A percentile compares a stretch with the other conserved stretches of the same genome.
Conservation (phyloP, 352 stramenopile genomes). For the Globisporangium polare region DNA sequence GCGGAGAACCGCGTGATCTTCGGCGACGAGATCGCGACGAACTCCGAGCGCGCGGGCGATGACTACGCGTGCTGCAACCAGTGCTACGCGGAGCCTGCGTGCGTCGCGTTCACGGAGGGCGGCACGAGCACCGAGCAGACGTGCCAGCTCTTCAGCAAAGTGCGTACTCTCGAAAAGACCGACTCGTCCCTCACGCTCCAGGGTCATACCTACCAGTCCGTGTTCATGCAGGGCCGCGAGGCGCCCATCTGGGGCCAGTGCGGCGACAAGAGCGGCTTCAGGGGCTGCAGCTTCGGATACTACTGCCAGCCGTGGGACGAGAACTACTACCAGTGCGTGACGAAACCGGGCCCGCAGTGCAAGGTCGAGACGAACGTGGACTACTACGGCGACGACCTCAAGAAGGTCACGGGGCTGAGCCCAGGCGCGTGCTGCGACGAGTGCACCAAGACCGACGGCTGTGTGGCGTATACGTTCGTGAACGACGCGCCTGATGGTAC, state of each 20-base stretch:
- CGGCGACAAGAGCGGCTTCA: background rate
- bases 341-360: background rate
- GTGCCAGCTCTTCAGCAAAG: slow-evolving; percentile 1
- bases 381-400: background rate
- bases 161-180: background rate
- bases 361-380: background rate
- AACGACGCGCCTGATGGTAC: background rate
- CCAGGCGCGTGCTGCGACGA: background rate
- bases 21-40: background rate
- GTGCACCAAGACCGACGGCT: background rate
- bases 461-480: background rate
- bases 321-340: background rate
- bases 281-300: background rate
- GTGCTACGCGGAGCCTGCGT: background rate
- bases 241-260: background rate
- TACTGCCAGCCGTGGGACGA: background rate
- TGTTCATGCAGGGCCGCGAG: background rate
- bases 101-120: background rate
- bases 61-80: slow-evolving; percentile 2
- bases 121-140: background rate
- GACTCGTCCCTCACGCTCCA: background rate
- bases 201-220: background rate
- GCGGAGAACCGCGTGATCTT: background rate
- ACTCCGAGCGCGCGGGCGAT: background rate
- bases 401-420: background rate